Percentiles rank a stretch among this genome's conserved stretches.
Conservation (phyloP, 495 filamentous ascomycete genomes). For the Aspergillus kassunensis region DNA sequence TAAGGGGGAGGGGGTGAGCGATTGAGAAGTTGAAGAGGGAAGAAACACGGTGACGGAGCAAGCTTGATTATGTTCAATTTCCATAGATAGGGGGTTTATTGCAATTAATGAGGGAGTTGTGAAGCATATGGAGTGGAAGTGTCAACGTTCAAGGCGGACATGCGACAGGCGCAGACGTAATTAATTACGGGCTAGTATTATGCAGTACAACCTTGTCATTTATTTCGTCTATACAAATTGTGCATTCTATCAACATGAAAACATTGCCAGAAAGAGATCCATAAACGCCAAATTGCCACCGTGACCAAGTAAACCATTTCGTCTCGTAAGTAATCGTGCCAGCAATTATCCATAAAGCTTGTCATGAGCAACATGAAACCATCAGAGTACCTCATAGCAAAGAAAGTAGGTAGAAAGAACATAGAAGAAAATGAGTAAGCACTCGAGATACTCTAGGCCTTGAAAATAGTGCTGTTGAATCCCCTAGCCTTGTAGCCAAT, state of each 20-base stretch:
- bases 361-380: neutral
- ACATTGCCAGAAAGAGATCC: neutral
- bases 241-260: neutral
- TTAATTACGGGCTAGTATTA: neutral
- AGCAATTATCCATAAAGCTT: constrained; percentile 1
- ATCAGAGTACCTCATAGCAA: neutral
- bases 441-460: neutral
- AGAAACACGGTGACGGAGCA: neutral
- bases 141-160: constrained; percentile 3
- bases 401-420: neutral
- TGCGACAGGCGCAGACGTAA: constrained; percentile 5
- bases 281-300: neutral
- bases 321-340: neutral
- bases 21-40: neutral
- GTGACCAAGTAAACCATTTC: neutral
- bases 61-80: constrained; percentile 5
- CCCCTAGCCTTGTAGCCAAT: neutral
- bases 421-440: neutral
- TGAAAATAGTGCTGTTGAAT: constrained; percentile 9
- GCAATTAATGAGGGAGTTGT: neutral
- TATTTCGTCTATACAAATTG: constrained; percentile 1
- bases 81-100: constrained; percentile 14
- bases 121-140: neutral
- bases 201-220: neutral
- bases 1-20: constrained; percentile 4